Evolutionary conservation across 345 rosid genomes (phyloP).

Genomic region (Clarkia xantiana): DNA sequence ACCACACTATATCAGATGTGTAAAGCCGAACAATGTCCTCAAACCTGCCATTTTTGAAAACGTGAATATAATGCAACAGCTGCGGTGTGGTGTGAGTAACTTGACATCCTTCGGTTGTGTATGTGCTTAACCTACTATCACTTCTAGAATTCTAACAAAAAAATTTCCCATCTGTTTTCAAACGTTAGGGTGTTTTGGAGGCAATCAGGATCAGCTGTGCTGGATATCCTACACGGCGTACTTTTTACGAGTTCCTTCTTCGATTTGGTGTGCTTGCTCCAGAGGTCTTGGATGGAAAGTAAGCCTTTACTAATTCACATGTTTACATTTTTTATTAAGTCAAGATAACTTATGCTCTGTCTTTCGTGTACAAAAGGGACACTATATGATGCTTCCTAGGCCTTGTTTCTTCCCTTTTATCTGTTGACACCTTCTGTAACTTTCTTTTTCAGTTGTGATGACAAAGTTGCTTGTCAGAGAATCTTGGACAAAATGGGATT

Average conservation of each 20-base stretch:
- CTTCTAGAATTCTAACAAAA: neutral
- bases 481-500: constrained; percentile 85
- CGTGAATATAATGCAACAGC: constrained; percentile 79
- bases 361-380: too few species aligned
- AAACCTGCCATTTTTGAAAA: constrained; percentile 97
- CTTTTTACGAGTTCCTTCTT: constrained; percentile 87
- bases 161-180: constrained; percentile 1
- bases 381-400: neutral
- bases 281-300: constrained; percentile 87
- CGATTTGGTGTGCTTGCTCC: constrained; percentile 99
- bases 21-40: constrained; percentile 95
- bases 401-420: constrained; percentile 6
- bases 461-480: constrained; percentile 81
- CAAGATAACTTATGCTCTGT: too few species aligned
- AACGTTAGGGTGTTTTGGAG: constrained; percentile 84
- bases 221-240: constrained; percentile 95
- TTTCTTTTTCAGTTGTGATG: constrained; percentile 56
- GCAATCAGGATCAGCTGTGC: constrained; percentile 99
- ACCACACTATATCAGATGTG: constrained; percentile 99
- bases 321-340: neutral
- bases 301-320: constrained; percentile 12
- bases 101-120: constrained; percentile 3
- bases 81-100: constrained; percentile 93
- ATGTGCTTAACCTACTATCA: neutral
- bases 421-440: neutral